Evolutionary conservation across 345 rosid genomes (phyloP).

Genomic region (Mallotus nudiflorus): DNA sequence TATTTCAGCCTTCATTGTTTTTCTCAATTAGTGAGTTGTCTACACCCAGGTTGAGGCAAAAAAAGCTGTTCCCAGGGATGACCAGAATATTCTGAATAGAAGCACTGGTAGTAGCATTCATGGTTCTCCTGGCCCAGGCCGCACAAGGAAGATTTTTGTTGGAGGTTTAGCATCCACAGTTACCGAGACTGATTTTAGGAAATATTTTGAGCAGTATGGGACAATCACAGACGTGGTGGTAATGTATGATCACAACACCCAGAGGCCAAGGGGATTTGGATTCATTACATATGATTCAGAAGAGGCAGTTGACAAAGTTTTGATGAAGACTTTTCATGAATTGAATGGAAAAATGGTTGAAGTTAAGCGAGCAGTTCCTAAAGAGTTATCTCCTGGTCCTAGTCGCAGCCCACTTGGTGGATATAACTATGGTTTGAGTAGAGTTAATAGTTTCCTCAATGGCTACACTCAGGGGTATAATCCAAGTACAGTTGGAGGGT

Average conservation of each 20-base stretch:
- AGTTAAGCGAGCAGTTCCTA: slow-evolving; percentile 79
- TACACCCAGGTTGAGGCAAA: slow-evolving; percentile 71
- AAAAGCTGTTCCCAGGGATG: slow-evolving; percentile 80
- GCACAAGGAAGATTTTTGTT: slow-evolving; percentile 73
- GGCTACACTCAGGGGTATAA: slow-evolving; percentile 64
- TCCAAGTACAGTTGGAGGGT: slow-evolving; percentile 60
- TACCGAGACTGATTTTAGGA: slow-evolving; percentile 69
- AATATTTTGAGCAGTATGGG: slow-evolving; percentile 80
- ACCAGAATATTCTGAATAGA: slow-evolving; percentile 59
- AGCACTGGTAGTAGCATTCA: slow-evolving; percentile 48
- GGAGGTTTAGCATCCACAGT: slow-evolving; percentile 86
- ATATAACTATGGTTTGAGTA: slow-evolving; percentile 57
- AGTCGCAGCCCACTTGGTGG: slow-evolving; percentile 68
- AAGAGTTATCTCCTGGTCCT: slow-evolving; percentile 79
- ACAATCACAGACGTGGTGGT: slow-evolving; percentile 75
- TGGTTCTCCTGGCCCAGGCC: slow-evolving; percentile 69
- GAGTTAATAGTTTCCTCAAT: slow-evolving; percentile 60
- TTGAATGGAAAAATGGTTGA: slow-evolving; percentile 81
- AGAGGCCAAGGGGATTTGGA: slow-evolving; percentile 80
- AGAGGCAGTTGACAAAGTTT: slow-evolving; percentile 68
- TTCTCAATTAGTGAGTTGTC: slow-evolving; percentile 29
- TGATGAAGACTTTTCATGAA: slow-evolving; percentile 71
- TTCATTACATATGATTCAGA: slow-evolving; percentile 77
- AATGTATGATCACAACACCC: slow-evolving; percentile 83
- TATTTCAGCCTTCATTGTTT: slow-evolving; percentile 17